Conservation (phyloP, 345 rosid genomes). For the Boechera retrofracta region DNA sequence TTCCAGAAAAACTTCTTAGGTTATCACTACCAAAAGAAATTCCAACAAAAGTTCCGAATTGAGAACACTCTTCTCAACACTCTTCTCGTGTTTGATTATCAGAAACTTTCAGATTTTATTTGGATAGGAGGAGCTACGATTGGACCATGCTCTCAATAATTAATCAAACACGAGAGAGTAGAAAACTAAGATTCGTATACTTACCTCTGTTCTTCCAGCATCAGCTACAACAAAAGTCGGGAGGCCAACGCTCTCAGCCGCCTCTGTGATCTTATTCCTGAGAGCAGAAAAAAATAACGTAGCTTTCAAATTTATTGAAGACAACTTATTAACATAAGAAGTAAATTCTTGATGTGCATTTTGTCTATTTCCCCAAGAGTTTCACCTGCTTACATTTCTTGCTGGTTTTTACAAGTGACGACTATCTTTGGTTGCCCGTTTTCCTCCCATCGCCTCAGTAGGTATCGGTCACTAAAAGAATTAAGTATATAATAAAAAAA, state of each 20-base stretch:
- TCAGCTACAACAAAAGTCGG: constrained; percentile 95
- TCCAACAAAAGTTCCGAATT: background rate
- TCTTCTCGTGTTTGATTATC: background rate
- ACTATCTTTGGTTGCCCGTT: constrained; percentile 92
- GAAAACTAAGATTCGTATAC: background rate
- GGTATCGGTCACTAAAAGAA: constrained; percentile 63
- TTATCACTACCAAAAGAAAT: background rate
- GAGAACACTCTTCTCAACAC: background rate
- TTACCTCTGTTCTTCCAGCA: constrained; percentile 93
- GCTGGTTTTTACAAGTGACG: constrained; percentile 80
- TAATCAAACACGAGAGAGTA: background rate
- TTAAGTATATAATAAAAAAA: constrained; percentile 22
- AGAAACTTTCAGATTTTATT: constrained; percentile 11
- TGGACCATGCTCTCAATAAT: background rate
- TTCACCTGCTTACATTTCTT: constrained; percentile 82
- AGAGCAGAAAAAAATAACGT: constrained; percentile 15
- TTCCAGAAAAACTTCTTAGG: background rate
- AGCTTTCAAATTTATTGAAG: constrained; percentile 25
- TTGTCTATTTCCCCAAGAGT: constrained; percentile 32
- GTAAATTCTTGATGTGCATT: constrained; percentile 15
- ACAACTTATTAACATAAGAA: constrained; percentile 14
- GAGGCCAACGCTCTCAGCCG: constrained; percentile 81
- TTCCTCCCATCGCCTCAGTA: constrained; percentile 82
- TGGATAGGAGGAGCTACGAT: background rate
- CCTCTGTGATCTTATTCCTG: constrained; percentile 80